Evolutionary conservation across 2,329 filamentous ascomycete species (phyloP).

Genomic region (Capronia epimyces): DNA sequence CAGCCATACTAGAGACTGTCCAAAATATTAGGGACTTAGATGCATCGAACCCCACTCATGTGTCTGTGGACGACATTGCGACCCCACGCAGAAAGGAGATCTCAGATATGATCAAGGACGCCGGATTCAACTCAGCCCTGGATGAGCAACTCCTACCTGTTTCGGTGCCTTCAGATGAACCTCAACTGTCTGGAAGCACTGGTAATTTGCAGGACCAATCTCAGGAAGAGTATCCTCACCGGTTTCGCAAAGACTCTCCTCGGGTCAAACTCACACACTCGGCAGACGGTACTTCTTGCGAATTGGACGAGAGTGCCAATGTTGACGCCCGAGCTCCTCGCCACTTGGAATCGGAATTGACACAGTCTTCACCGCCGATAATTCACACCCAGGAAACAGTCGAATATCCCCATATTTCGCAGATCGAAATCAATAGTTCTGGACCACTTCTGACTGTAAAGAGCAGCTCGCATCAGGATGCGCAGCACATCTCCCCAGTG

Average conservation of each 20-base stretch:
- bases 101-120: slow-evolving; percentile 44
- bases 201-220: not conserved
- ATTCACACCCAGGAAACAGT: slow-evolving; percentile 25
- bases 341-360: not conserved
- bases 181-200: not conserved
- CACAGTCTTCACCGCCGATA: slow-evolving; percentile 17
- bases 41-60: not conserved
- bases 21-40: slow-evolving; percentile 9
- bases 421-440: slow-evolving; percentile 21
- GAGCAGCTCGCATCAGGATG: slow-evolving; percentile 28
- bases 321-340: not conserved
- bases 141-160: slow-evolving; percentile 35
- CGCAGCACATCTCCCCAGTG: slow-evolving; percentile 23
- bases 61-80: slow-evolving; percentile 28
- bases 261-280: not conserved
- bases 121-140: slow-evolving; percentile 45
- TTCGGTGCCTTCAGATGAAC: not conserved
- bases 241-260: slow-evolving; percentile 11
- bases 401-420: slow-evolving; percentile 27
- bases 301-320: slow-evolving; percentile 1
- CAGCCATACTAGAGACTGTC: slow-evolving; percentile 19
- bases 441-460: slow-evolving; percentile 7
- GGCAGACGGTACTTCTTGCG: slow-evolving; percentile 2
- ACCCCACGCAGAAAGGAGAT: slow-evolving; percentile 40
- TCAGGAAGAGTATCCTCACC: slow-evolving; percentile 6